These are phyloP conservation scores for Colletotrichum cuscutae DNA, from an alignment of 2,329 filamentous ascomycete species.

Conservation along the genomic window DNA sequence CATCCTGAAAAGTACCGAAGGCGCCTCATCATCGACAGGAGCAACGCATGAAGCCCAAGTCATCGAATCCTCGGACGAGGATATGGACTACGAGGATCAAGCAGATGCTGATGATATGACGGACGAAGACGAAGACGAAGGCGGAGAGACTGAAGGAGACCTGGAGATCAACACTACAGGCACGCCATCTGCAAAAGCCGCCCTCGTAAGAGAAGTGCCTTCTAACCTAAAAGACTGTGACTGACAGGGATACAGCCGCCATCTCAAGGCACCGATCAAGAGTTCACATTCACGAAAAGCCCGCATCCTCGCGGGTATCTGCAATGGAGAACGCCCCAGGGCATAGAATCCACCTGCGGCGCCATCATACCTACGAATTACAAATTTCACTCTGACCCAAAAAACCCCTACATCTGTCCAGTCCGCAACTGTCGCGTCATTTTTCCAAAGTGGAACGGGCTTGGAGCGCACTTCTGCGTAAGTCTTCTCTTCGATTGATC, in stretches of 20 bases:
- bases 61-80: no score
- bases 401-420: constrained; percentile 47
- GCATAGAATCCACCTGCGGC: constrained; percentile 37
- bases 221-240: neutral
- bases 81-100: no score
- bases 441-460: constrained; percentile 36
- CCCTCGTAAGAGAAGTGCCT: no score
- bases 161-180: no score
- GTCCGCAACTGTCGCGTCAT: constrained; percentile 48
- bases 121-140: no score
- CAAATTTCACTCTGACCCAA: constrained; percentile 37
- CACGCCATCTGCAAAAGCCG: no score
- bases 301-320: neutral
- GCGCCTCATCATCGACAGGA: no score
- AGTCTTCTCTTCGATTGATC: neutral
- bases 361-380: constrained; percentile 47
- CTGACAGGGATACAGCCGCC: neutral
- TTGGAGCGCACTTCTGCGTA: constrained; percentile 40
- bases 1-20: neutral
- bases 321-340: neutral
- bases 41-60: no score
- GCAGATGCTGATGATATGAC: no score
- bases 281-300: neutral
- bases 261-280: neutral
- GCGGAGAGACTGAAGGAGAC: no score